phyloP scores from a whole-genome alignment of 2,329 filamentous ascomycete genomes.

The Lomentospora prolificans region DNA sequence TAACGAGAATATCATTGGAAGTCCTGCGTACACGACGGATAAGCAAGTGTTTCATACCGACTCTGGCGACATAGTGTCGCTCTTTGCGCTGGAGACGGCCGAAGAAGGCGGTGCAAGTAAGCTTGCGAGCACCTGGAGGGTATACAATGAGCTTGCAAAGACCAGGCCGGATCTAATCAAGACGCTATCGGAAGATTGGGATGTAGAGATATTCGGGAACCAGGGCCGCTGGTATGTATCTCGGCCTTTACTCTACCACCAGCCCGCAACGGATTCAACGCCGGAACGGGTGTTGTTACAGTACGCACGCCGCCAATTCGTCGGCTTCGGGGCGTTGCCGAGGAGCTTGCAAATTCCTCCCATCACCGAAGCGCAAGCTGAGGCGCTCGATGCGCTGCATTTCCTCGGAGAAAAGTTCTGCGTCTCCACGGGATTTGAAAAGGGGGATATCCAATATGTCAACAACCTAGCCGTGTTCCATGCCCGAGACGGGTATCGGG shows the following conservation, averaged over 20 bases:
- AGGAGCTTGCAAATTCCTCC: conserved; percentile 44
- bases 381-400: conserved; percentile 41
- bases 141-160: conserved; percentile 52
- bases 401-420: conserved; percentile 36
- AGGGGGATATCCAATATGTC: conserved; percentile 43
- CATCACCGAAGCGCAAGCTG: conserved; percentile 42
- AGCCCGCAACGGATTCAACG: conserved; percentile 30
- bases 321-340: conserved; percentile 21
- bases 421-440: conserved; percentile 34
- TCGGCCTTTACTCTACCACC: conserved; percentile 46
- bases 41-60: conserved; percentile 53
- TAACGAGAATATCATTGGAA: conserved; percentile 8
- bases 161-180: conserved; percentile 47
- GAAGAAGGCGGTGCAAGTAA: conserved; percentile 41
- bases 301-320: conserved; percentile 25
- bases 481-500: conserved; percentile 37
- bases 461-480: conserved; percentile 48
- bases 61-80: conserved; percentile 40
- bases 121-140: conserved; percentile 41
- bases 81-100: conserved; percentile 42
- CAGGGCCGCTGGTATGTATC: conserved; percentile 32
- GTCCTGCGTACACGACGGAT: conserved; percentile 11
- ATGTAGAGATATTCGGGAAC: conserved; percentile 13
- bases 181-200: conserved; percentile 30
- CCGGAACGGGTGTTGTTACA: conserved; percentile 50